Base-by-base conservation (phyloP, 2,329 filamentous ascomycete genomes). In the Botryosphaeria agaves region DNA sequence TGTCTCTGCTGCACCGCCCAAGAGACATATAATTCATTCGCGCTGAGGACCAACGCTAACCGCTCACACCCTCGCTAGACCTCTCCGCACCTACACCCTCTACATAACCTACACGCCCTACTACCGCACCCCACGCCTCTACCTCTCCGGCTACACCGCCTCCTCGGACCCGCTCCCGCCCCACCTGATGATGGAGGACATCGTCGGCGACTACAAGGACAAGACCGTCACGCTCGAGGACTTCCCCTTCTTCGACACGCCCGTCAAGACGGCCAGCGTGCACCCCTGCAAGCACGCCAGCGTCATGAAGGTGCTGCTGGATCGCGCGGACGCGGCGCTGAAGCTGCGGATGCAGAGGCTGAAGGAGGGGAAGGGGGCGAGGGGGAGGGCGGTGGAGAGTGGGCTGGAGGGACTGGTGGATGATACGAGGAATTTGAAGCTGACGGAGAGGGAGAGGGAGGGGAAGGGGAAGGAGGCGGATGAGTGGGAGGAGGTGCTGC, bases 71-170 rank as follows among this genome's bases (percentile, higher is more conserved):
- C n/a, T n/a, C n/a, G 8, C 2, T n/a, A 29, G 28, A 14, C 32
- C 69, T 76, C 37, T 81, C 30, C 79, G 89, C 42, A 92, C 82
- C n/a, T 98, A 98, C 56, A 93, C 80, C 26, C 76, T 98, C 41
- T 98, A 98, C 66, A 95, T 98, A 48, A 89, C 84, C 58, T 98
- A 98, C 61, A 82, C 85, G 4, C 80, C 85, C 21, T 94, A 92
- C 63, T 98, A 95, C 59, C 80, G 83, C 42, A 95, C 89, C 3
- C 89, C 89, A 0, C 82, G 89, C 19, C 72, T 95, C 45, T 98
- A 94, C 55, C 73, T 98, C 28, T 91, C 84, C 0, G 89, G 89
- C 45, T 95, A 95, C 55, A 62, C 72, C 8, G 69, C 79, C 16
- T 70, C 72, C 34, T 81, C 81, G 17, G 78, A 42, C 14, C 84